Evolutionary conservation across 2,329 filamentous ascomycete genomes (phyloP), one percentile per base, ranked within the genome.

Genomic region (Emydomyces testavorans): DNA sequence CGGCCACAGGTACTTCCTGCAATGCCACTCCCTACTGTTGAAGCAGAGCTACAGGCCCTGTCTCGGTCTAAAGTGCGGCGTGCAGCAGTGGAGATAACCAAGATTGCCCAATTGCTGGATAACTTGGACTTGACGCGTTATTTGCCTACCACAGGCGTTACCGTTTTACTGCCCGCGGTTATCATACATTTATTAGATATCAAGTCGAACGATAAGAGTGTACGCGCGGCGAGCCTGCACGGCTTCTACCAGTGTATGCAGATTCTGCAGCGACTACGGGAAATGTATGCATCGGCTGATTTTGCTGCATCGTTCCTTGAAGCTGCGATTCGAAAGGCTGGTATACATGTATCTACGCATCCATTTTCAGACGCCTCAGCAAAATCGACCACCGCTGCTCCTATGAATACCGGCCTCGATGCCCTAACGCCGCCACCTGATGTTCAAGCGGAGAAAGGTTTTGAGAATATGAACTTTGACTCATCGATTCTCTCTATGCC

Each of bases 281-380:
- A 94, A 60, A 85, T 88, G 24, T 95, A 96, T 60, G 82, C 88
- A 0, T 88, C 89, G 0, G 90, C 90, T n/a, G 89, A 95, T 64
- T 94, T 92, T 58, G 88, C 87, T n/a, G 90, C 85, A 0, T 85
- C 85, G 2, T 95, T 95, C 70, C 74, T 95, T n/a, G 86, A 94
- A 62, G 87, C 88, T 1, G 87, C 88, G 0, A 83, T 94, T 53
- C 81, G 85, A 53, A 93, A 94, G 69, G 86, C 86, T 6, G 80
- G 85, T 49, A 88, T 92, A 53, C 80, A 85, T 48, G 71, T 87
- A 32, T 76, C 75, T 2, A 67, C 73, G 67, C 57, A 65, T 6
- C 58, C 50, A 51, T 63, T 56, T 26, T 58, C 54, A 46, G 36
- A 45, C 13, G 50, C 16, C 24, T 5, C 34, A 21, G 32, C n/a